These are phyloP conservation scores for Neurospora sp. DNA, from an alignment of 495 filamentous ascomycete genomes.

Conservation along the genomic window DNA sequence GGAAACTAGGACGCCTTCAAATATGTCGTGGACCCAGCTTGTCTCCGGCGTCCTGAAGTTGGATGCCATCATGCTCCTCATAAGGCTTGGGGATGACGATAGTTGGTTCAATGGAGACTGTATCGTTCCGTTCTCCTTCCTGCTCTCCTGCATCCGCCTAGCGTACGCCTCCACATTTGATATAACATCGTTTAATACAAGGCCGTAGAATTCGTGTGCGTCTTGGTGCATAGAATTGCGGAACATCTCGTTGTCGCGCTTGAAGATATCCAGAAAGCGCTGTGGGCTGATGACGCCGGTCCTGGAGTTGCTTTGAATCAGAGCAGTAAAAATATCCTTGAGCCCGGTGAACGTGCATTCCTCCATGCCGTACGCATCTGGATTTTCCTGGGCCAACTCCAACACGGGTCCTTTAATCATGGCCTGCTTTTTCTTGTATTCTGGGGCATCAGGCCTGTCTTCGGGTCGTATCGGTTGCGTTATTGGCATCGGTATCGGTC, in stretches of 20 bases:
- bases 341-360: slow-evolving; percentile 89
- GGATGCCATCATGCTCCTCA: slow-evolving; percentile 25
- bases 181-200: slow-evolving; percentile 93
- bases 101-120: slow-evolving; percentile 33
- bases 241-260: slow-evolving; percentile 95
- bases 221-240: slow-evolving; percentile 95
- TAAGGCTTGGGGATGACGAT: slow-evolving; percentile 33
- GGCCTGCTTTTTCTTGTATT: slow-evolving; percentile 94
- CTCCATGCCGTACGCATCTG: slow-evolving; percentile 76
- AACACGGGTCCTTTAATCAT: slow-evolving; percentile 78
- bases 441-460: slow-evolving; percentile 78
- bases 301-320: slow-evolving; percentile 71
- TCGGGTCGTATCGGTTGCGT: slow-evolving; percentile 35
- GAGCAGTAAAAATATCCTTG: slow-evolving; percentile 91
- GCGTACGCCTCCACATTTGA: slow-evolving; percentile 82
- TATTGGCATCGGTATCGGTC: slow-evolving; percentile 9
- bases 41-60: slow-evolving; percentile 40
- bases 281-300: slow-evolving; percentile 89
- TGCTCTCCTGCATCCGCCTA: slow-evolving; percentile 41
- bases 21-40: slow-evolving; percentile 94
- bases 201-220: slow-evolving; percentile 92
- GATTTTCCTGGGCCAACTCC: slow-evolving; percentile 67
- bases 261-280: slow-evolving; percentile 86
- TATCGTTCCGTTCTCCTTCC: slow-evolving; percentile 20
- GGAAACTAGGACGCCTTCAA: slow-evolving; percentile 88